Conservation (phyloP, 75 land plant genomes). For the Azolla pinnata region DNA sequence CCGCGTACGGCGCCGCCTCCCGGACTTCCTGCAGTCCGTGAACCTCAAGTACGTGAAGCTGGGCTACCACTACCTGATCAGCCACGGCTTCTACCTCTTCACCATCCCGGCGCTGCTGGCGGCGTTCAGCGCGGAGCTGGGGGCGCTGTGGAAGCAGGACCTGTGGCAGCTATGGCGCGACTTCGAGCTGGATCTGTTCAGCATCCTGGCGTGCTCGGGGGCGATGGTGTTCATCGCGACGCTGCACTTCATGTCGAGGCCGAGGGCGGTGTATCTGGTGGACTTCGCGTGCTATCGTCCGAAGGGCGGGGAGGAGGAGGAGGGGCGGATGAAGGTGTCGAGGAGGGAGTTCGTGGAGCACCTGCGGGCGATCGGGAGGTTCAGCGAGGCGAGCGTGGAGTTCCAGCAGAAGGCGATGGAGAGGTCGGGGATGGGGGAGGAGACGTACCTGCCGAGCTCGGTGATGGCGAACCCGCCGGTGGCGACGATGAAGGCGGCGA, state of each 20-base stretch:
- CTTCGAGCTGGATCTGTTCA: slow-evolving; percentile 30
- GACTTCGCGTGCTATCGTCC: slow-evolving; percentile 69
- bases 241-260: slow-evolving; percentile 37
- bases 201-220: slow-evolving; percentile 32
- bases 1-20: slow-evolving; percentile 40
- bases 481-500: slow-evolving; percentile 34
- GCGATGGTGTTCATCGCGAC: slow-evolving; percentile 19
- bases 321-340: slow-evolving; percentile 52
- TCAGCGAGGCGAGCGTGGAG: slow-evolving; percentile 31
- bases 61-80: slow-evolving; percentile 43
- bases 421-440: slow-evolving; percentile 51
- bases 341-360: slow-evolving; percentile 36
- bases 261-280: slow-evolving; percentile 50
- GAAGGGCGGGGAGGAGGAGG: too few species aligned
- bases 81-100: slow-evolving; percentile 32
- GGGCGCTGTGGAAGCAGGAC: slow-evolving; percentile 41
- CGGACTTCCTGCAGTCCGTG: slow-evolving; percentile 52
- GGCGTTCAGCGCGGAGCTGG: slow-evolving; percentile 33
- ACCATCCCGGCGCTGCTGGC: slow-evolving; percentile 21
- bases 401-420: slow-evolving; percentile 36
- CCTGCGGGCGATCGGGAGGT: slow-evolving; percentile 36
- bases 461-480: slow-evolving; percentile 22
- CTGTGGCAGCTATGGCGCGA: slow-evolving; percentile 51
- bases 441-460: slow-evolving; percentile 41
- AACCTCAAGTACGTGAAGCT: slow-evolving; percentile 64